These are phyloP conservation scores for Aspergillus kassunensis DNA, from an alignment of 495 filamentous ascomycete genomes.

Conservation along the genomic window DNA sequence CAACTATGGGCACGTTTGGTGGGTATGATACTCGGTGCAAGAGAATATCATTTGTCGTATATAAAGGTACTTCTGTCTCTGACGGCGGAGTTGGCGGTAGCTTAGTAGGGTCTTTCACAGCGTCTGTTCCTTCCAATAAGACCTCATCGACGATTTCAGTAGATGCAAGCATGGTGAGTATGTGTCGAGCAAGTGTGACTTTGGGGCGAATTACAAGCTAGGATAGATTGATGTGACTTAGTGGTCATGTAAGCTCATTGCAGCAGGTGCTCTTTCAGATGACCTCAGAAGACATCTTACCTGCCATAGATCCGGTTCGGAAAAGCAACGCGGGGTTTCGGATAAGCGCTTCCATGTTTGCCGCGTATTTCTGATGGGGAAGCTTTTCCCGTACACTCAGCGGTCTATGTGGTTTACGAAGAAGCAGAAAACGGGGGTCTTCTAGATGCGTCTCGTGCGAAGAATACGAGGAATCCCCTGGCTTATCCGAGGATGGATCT, in stretches of 20 bases:
- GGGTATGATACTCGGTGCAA: constrained; percentile 5
- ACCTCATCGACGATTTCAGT: background rate
- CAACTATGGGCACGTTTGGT: constrained; percentile 12
- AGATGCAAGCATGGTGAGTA: background rate
- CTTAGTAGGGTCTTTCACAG: background rate
- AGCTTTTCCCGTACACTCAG: too few species aligned
- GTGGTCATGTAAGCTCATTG: background rate
- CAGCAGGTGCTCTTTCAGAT: background rate
- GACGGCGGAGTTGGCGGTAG: constrained; percentile 13
- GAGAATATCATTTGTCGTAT: constrained; percentile 13
- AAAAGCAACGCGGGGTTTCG: constrained; percentile 1
- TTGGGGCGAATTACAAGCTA: background rate
- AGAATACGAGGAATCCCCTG: too few species aligned
- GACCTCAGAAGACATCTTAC: background rate
- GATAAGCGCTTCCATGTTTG: background rate
- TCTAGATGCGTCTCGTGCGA: too few species aligned
- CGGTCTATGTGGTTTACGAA: too few species aligned
- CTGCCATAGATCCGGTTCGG: too few species aligned
- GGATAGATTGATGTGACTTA: background rate
- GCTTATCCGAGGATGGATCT: too few species aligned
- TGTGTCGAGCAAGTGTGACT: too few species aligned
- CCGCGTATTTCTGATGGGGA: too few species aligned
- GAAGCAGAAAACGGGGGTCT: too few species aligned
- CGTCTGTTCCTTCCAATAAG: background rate
- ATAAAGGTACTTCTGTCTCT: background rate